Base-by-base conservation (phyloP, 352 stramenopile genomes). In the Phytophthora parvispora region DNA sequence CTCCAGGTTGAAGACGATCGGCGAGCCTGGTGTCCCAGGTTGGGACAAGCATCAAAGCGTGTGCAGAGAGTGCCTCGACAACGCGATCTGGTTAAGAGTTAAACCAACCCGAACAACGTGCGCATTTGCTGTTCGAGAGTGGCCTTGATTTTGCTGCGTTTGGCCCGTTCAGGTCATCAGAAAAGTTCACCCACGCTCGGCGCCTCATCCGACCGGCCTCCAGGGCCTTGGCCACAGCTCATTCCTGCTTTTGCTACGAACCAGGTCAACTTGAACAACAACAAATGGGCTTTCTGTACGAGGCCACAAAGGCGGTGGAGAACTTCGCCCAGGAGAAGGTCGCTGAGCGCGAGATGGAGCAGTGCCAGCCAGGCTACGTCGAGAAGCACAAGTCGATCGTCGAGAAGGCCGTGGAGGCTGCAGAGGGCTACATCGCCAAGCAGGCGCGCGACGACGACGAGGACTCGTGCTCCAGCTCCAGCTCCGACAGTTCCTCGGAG, bases 271-370 rank as follows among this genome's bases (percentile, higher is more conserved):
- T 24, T 6, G 10, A 36, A 6, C 36, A n/a, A 20, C 36, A 20
- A 18, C 12, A 24, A 16, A 71, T 67, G 56, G 57, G 36, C 48
- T 22, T 72, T 42, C 31, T 63, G 20, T n/a, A 53, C 59, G 62
- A 72, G 42, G 40, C 47, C 47, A 51, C 52, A 18, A 42, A 59
- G 36, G 25, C 32, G 10, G 58, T 40, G 20, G 67, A 74, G 32
- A 51, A 70, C 47, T 74, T 57, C 32, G 60, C 60, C 20, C 60
- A 74, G 54, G 40, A 56, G 10, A 62, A 58, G 56, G 66, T 74
- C 27, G 57, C 55, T 10, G 57, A 60, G 43, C 55, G 56, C 3
- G 59, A 74, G 29, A 24, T 69, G 16, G 50, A 60, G 27, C 25
- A 65, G 31, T 34, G 42, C 51, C 36, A 55, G 12, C 22, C 48